Evolutionary conservation across 2,329 filamentous ascomycete genomes (phyloP), one percentile per base, ranked within the genome.

Genomic region (Monosporascus sp.): DNA sequence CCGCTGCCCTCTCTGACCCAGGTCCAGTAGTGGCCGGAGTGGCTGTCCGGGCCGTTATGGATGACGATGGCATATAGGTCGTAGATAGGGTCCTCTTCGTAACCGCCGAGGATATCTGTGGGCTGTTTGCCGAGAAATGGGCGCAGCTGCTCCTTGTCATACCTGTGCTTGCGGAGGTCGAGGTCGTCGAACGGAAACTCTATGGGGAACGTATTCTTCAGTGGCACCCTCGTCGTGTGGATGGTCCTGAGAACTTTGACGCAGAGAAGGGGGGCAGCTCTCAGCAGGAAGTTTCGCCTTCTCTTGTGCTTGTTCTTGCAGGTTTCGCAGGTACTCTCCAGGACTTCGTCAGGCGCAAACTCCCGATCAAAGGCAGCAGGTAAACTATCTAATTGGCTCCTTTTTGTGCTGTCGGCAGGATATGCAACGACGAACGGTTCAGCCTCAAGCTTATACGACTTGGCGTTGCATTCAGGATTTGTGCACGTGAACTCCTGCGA

Each of bases 31-130:
- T 97, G 92, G 0, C 92, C 92, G 49, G 81, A 82, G 38, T 82
- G 81, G 50, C 88, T 75, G 1, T 78, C 83, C 1, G 73, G 73
- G 22, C 92, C 92, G 4, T 82, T 71, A 68, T 97, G 92, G 56
- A 88, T 79, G 51, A 95, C 82, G 6, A 97, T 87, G 2, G 86
- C 93, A 66, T 96, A 97, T 50, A 89, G 86, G 65, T 96, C 87
- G 69, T 97, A 99, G 5, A 76, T 73, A 64, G 88, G 90, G 0
- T 88, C 86, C 1, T 70, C 72, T 2, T 63, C 60, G 53, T 79
- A 77, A 15, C 72, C 72, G 9, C 62, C 68, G 53, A 76, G 73
- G 54, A 69, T 66, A 39, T 69, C 60, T 6, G 66, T 69, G 17
- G 61, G 65, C 31, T 60, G 55, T 37, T 55, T 53, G 7, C 20